Percentiles rank a stretch among this genome's conserved stretches.
These are phyloP conservation scores for Aspergillus sp. DNA, from an alignment of 2,329 filamentous ascomycete genomes.

Conservation along the genomic window DNA sequence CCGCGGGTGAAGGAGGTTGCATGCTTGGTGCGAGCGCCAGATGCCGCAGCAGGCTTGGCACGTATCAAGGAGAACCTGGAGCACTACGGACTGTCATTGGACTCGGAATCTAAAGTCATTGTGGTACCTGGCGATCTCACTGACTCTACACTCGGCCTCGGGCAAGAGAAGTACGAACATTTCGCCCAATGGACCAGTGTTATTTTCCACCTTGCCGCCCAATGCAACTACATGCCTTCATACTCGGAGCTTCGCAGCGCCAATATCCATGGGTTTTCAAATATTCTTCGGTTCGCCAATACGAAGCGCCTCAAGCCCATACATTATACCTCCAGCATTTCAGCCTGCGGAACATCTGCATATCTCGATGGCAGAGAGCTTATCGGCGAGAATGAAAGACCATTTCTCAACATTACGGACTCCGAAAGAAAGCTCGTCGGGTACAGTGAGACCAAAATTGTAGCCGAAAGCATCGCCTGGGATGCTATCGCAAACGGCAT, in stretches of 20 bases:
- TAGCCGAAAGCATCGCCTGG: too few relatives aligned
- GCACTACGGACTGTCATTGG: slow-evolving; percentile 10
- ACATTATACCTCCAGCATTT: slow-evolving; percentile 24
- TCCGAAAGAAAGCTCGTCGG: too few relatives aligned
- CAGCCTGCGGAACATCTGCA: slow-evolving; percentile 18
- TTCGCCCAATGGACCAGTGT: slow-evolving; percentile 16
- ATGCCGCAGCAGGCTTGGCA: background rate
- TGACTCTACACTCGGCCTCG: slow-evolving; percentile 4
- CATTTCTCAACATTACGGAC: too few relatives aligned
- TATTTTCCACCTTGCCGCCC: slow-evolving; percentile 18
- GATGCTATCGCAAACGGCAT: too few relatives aligned
- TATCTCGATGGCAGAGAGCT: background rate
- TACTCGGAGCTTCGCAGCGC: slow-evolving; percentile 14
- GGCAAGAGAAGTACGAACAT: background rate
- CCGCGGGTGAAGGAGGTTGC: slow-evolving; percentile 14
- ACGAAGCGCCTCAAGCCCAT: slow-evolving; percentile 17
- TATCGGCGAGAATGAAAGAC: too few relatives aligned
- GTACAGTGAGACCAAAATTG: too few relatives aligned
- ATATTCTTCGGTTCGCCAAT: slow-evolving; percentile 16
- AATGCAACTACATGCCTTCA: slow-evolving; percentile 16
- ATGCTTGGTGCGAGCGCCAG: slow-evolving; percentile 20
- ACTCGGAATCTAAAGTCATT: slow-evolving; percentile 9
- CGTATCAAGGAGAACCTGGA: slow-evolving; percentile 13
- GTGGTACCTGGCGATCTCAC: slow-evolving; percentile 9
- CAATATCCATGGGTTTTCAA: slow-evolving; percentile 12